These are phyloP conservation scores for Polyporus tsugae DNA, from an alignment of 1,284 basidiomycete species.

Conservation along the genomic window DNA sequence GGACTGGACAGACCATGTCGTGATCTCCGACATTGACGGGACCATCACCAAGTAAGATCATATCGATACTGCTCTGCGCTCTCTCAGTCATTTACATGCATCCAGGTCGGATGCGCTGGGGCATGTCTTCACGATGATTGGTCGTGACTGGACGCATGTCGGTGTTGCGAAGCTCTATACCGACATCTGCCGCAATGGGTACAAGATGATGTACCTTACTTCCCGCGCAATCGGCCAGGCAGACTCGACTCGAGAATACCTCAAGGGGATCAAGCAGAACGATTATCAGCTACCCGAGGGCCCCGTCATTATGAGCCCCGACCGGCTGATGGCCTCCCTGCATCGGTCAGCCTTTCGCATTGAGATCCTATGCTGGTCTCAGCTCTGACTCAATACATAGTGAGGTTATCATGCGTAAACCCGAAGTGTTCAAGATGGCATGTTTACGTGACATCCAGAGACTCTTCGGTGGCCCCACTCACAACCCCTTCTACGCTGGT, in stretches of 20 bases:
- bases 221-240: conserved; percentile 98
- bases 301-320: conserved; percentile 99
- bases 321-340: conserved; percentile 92
- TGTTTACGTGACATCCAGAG: conserved; percentile 96
- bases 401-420: conserved; percentile 98
- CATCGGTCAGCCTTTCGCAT: conserved; percentile 73
- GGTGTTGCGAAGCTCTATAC: conserved; percentile 99
- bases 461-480: conserved; percentile 80
- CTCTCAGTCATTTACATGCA: conserved; percentile 11
- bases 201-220: conserved; percentile 98
- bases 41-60: conserved; percentile 93
- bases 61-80: neutral
- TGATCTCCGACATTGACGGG: conserved; percentile 98
- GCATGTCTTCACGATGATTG: conserved; percentile 98
- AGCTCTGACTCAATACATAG: conserved; percentile 47
- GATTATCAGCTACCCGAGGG: conserved; percentile 96
- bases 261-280: conserved; percentile 95
- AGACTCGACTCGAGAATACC: conserved; percentile 95
- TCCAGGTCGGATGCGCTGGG: conserved; percentile 94
- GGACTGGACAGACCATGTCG: conserved; percentile 90
- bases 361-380: neutral
- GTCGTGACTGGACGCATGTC: conserved; percentile 99
- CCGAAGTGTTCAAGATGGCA: conserved; percentile 99
- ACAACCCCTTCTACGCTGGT: conserved; percentile 94
- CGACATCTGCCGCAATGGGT: conserved; percentile 95